Percentiles rank a stretch among this genome's conserved stretches.
Conservation (phyloP, 768 basidiomycete genomes). For the Hebeloma cylindrosporum region DNA sequence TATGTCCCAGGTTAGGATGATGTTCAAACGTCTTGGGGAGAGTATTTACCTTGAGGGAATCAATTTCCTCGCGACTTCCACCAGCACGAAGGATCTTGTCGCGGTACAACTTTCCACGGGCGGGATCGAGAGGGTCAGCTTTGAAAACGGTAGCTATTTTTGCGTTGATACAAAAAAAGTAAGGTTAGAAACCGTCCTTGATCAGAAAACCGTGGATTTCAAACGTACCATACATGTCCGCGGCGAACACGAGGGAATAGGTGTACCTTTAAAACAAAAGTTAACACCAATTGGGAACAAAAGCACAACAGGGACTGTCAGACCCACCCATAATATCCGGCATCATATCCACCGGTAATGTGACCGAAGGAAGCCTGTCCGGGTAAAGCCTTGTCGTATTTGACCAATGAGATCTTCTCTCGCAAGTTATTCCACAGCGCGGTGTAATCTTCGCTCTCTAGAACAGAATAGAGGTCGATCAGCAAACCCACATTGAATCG, state of each 20-base stretch:
- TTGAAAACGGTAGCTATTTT: conserved; percentile 82
- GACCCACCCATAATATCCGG: conserved; percentile 62
- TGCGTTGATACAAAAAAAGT: too few species aligned
- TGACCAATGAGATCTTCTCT: conserved; percentile 68
- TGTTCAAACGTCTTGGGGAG: not conserved
- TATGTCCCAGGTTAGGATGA: not conserved
- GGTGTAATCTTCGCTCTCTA: conserved; percentile 73
- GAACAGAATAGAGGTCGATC: not conserved
- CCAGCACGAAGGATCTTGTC: conserved; percentile 74
- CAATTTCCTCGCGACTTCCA: conserved; percentile 77
- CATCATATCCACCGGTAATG: conserved; percentile 72
- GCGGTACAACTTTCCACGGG: conserved; percentile 66
- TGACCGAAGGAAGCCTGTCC: conserved; percentile 80
- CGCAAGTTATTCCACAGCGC: conserved; percentile 74
- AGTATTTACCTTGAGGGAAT: conserved; percentile 64
- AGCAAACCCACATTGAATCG: not conserved
- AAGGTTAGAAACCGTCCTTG: not conserved
- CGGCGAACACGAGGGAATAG: conserved; percentile 67
- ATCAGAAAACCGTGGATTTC: not conserved
- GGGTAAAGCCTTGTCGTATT: conserved; percentile 54
- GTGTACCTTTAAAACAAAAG: conserved; percentile 44
- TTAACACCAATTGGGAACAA: conserved; percentile 1
- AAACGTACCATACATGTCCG: conserved; percentile 55
- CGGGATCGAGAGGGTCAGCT: conserved; percentile 69
- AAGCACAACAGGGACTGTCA: not conserved